Percentiles rank a stretch among this genome's conserved stretches.
Conservation (phyloP, 2,329 filamentous ascomycete species). For the Aureobasidium pullulans region DNA sequence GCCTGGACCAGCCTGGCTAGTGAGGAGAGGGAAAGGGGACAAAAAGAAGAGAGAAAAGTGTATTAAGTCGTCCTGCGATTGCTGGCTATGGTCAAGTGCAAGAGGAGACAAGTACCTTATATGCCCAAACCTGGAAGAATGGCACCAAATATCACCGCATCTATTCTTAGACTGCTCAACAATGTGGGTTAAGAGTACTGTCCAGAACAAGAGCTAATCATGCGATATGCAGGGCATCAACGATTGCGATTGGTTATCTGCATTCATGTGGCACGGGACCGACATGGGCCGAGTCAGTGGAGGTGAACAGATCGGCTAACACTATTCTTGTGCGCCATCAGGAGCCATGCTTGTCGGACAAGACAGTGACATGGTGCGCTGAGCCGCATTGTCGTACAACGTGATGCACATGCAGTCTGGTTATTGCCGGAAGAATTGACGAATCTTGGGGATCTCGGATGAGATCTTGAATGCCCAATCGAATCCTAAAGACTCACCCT, state of each 20-base stretch:
- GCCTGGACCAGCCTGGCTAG: conserved; percentile 42
- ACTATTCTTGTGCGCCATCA: conserved; percentile 12
- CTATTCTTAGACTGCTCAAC: conserved; percentile 40
- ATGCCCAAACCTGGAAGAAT: conserved; percentile 38
- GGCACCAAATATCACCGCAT: conserved; percentile 29
- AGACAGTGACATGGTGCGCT: neutral
- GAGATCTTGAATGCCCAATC: neutral
- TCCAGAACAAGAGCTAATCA: conserved; percentile 18
- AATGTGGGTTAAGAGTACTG: conserved; percentile 16
- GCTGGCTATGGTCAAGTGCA: conserved; percentile 30
- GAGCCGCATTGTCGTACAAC: conserved; percentile 10
- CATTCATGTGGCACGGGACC: conserved; percentile 9
- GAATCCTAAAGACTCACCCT: neutral
- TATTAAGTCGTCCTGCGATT: conserved; percentile 38
- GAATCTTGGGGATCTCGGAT: neutral
- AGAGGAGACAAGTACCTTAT: conserved; percentile 38
- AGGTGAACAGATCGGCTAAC: conserved; percentile 7
- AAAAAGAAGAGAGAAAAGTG: conserved; percentile 30
- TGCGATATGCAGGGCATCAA: conserved; percentile 15
- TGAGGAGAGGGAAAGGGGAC: conserved; percentile 27
- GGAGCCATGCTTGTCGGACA: neutral
- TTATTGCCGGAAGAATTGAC: conserved; percentile 1
- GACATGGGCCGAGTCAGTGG: conserved; percentile 1
- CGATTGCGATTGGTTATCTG: conserved; percentile 17
- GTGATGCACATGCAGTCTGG: neutral